phyloP scores from a whole-genome alignment of 305 asterid genomes.

The Fraxinus dipetala region DNA sequence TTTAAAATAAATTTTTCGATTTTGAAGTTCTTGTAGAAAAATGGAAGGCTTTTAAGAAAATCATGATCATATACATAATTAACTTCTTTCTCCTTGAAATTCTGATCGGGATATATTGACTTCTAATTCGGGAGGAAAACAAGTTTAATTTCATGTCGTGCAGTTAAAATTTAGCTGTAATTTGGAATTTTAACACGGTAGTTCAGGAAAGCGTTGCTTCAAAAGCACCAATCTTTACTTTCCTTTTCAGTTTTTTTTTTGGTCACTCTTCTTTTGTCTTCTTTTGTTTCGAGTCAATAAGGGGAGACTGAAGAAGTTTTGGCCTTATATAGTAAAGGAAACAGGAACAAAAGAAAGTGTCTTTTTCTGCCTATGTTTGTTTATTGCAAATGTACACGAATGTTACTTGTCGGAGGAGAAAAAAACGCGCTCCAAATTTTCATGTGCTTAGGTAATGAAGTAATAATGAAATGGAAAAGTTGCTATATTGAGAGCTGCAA shows the following conservation, averaged over 20 bases:
- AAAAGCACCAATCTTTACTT: not conserved
- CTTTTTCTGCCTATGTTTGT: not conserved
- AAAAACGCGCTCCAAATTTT: not conserved
- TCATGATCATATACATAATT: not conserved
- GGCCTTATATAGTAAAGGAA: not conserved
- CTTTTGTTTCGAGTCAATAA: not conserved
- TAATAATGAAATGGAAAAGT: not conserved
- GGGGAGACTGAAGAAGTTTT: not conserved
- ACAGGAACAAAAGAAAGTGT: not conserved
- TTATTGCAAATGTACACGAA: not conserved
- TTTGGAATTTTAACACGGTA: not conserved
- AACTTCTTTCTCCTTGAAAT: not conserved
- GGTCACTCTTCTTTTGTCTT: not conserved
- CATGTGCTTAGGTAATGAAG: not conserved
- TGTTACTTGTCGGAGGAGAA: not conserved
- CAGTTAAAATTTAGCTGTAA: not conserved
- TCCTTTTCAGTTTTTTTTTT: not conserved
- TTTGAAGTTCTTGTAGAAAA: conserved; percentile 6
- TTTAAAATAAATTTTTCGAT: conserved; percentile 3
- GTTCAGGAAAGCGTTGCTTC: not conserved
- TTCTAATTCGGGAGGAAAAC: not conserved
- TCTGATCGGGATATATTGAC: not conserved
- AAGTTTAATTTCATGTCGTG: not conserved
- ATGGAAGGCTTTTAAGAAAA: conserved; percentile 11
- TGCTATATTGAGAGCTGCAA: not conserved